Evolutionary conservation across 495 filamentous ascomycete genomes (phyloP), one percentile per base, ranked within the genome.

Genomic region (Lindgomyces ingoldianus): DNA sequence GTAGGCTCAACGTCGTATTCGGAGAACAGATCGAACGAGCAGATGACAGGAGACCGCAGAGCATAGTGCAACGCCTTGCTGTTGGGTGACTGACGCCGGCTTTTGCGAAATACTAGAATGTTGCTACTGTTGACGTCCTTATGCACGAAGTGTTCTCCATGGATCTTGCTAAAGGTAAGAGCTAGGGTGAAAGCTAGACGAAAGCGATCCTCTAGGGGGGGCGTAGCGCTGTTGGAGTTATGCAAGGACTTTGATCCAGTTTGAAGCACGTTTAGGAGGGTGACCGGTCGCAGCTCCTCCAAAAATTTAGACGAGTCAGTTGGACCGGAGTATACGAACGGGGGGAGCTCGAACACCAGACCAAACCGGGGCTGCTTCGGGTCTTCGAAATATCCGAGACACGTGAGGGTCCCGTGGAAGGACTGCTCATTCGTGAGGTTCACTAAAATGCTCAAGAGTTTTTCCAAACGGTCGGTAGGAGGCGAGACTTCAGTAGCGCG

Each of bases 351-450:
- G 69, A 92, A 96, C 51, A 96, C 83, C 48, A 96, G 81, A 22
- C 89, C 91, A 72, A 91, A 87, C 9, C 91, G 83, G 11, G 89
- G 87, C 71, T 90, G 82, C 6, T 82, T 81, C 68, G 89, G 83
- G 73, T 96, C 91, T 71, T 93, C 84, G 65, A 89, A 90, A 73
- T 91, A 96, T n/a, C 90, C 92, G 25, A 95, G 73, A 59, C 95
- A 83, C 44, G 83, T 83, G 78, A 93, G 83, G 0, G 89, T 83
- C 1, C 86, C 87, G 72, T 47, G 10, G 80, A 76, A 51, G 72
- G 75, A 60, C 68, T 85, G 74, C 74, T 89, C 55, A 74, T 79
- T 52, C 83, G 85, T 44, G 48, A 75, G 74, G 26, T 66, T 70
- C 16, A 74, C 73, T 21, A 90, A 78, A 21, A 79, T 82, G 24